Evolutionary conservation across 306 rosid species (phyloP).

Genomic region (Crotalaria pallida): DNA sequence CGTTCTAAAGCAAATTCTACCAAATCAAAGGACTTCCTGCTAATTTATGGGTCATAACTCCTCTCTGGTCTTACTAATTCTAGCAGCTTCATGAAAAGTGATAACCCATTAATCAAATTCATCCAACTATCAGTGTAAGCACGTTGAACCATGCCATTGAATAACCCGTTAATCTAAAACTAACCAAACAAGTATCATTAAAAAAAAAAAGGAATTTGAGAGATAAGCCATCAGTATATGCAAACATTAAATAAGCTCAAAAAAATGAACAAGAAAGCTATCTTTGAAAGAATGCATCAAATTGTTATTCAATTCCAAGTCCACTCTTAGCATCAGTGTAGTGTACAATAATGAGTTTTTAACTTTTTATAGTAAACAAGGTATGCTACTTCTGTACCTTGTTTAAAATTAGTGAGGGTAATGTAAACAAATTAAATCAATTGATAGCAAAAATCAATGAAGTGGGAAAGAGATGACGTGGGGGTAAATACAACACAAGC

Average conservation of each 20-base stretch:
- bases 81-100: not conserved
- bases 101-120: not conserved
- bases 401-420: constrained; percentile 40
- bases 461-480: constrained; percentile 24
- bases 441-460: constrained; percentile 51
- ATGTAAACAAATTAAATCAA: constrained; percentile 64
- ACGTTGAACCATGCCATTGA: not conserved
- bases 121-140: not conserved
- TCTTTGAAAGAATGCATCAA: constrained; percentile 36
- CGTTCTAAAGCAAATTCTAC: not conserved
- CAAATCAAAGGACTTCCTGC: not conserved
- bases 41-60: not conserved
- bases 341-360: constrained; percentile 36
- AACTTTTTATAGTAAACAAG: constrained; percentile 44
- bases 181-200: not conserved
- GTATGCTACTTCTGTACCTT: constrained; percentile 34
- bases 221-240: not conserved
- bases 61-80: not conserved
- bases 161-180: not conserved
- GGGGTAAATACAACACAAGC: constrained; percentile 25
- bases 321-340: constrained; percentile 33
- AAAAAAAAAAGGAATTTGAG: not conserved
- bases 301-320: constrained; percentile 34
- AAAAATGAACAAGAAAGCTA: constrained; percentile 18
- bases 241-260: constrained; percentile 14